phyloP scores from a whole-genome alignment of 768 basidiomycete genomes.

The Suillus subalutaceus region DNA sequence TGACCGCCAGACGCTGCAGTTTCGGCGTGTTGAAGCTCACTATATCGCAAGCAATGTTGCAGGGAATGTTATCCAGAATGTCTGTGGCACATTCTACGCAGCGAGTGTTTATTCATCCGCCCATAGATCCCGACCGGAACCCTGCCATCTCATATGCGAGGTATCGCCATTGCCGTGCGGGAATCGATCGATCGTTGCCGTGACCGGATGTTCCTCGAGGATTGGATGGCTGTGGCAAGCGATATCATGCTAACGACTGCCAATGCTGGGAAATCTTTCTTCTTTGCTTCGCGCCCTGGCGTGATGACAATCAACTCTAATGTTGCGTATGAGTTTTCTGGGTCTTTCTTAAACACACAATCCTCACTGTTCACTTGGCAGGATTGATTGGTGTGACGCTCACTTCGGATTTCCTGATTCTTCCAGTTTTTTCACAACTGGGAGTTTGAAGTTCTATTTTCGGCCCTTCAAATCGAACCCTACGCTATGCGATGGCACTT shows the following conservation, averaged over 20 bases:
- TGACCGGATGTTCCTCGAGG: slow-evolving; percentile 19
- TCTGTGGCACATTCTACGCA: slow-evolving; percentile 13
- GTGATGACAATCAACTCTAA: slow-evolving; percentile 28
- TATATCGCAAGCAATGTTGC: slow-evolving; percentile 23
- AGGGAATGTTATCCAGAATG: slow-evolving; percentile 25
- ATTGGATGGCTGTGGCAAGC: slow-evolving; percentile 24
- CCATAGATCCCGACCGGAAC: slow-evolving; percentile 16
- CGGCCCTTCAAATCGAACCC: slow-evolving; percentile 30
- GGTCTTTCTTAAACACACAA: too few species aligned
- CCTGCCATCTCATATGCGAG: slow-evolving; percentile 21
- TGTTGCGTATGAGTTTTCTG: slow-evolving; percentile 17
- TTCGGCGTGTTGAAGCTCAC: slow-evolving; percentile 19
- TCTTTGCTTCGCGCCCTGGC: slow-evolving; percentile 15
- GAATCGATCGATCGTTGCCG: slow-evolving; percentile 17
- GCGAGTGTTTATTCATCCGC: slow-evolving; percentile 4
- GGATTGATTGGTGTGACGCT: slow-evolving; percentile 26
- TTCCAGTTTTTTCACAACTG: slow-evolving; percentile 21
- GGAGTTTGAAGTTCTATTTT: slow-evolving; percentile 22
- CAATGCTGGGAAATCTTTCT: slow-evolving; percentile 21
- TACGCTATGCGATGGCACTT: slow-evolving; percentile 19
- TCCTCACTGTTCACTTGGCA: slow-evolving; percentile 2
- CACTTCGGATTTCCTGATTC: slow-evolving; percentile 25
- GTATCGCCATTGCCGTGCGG: slow-evolving; percentile 23
- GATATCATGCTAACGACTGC: slow-evolving; percentile 21
- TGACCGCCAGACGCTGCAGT: slow-evolving; percentile 16